Evolutionary conservation across 1,139 yeast species (phyloP), one percentile per base, ranked within the genome.

Genomic region (Candida tropicalis): DNA sequence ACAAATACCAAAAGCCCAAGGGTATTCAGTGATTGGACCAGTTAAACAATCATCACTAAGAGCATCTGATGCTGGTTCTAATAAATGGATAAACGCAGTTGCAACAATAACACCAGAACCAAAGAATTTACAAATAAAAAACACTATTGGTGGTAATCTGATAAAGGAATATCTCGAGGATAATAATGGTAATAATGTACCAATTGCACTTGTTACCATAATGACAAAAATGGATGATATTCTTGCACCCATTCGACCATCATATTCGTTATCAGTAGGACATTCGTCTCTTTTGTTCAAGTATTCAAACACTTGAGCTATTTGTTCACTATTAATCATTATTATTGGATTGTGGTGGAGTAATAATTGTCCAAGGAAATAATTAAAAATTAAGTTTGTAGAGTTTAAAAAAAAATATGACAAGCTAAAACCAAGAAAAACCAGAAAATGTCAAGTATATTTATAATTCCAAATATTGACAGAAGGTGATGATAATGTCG

Each of bases 21-120:
- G 70, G 45, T 70, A 71, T 12, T 62, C 70, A 8, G 48, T 56
- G 44, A 63, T 64, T 1, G 58, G 54, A 1, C 68, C 72, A 7
- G 70, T 71, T 37, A 71, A 59, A 51, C 76, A 70, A 22, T 60
- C 66, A 29, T 64, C 53, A 8, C 56, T 43, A 20, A 71, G 63
- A 11, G 65, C 58, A 28, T 81, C 84, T 52, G 75, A 68, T 3
- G 96, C 96, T 0, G 96, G 96, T 53, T 84, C 82, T 54, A 90
- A 70, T 48, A 90, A 70, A 65, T 90, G 97, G 44, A 90, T 83
- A 55, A 88, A 85, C 0, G 96, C 90, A 1, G 97, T 90, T 1
- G 97, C 93, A 8, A 89, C 74, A 58, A 90, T 90, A 40, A 90
- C 97, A 40, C 97, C 97, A 1, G 96, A 84, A 48, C 97, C 97